Evolutionary conservation across 2,329 filamentous ascomycete genomes (phyloP).

Genomic region (Fusarium annulatum): DNA sequence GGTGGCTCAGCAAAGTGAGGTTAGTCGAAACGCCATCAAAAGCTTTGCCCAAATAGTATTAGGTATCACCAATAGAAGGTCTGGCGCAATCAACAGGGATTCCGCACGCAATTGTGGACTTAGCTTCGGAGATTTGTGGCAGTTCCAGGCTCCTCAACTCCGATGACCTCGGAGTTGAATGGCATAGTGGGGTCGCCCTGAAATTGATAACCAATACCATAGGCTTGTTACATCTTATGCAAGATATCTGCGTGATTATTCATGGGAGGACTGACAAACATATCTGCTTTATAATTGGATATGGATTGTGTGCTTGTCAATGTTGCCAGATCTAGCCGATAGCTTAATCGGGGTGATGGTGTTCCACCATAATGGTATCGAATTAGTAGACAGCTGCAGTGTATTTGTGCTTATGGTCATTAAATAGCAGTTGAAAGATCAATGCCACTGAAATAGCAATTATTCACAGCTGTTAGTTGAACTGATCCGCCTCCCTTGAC

Average conservation of each 20-base stretch:
- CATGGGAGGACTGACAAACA: background rate
- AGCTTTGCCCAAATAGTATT: background rate
- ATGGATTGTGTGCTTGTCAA: background rate
- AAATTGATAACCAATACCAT: background rate
- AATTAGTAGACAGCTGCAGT: background rate
- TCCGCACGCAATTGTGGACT: background rate
- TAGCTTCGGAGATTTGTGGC: background rate
- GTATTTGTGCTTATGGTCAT: rapidly evolving
- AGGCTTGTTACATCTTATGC: background rate
- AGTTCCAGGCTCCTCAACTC: background rate
- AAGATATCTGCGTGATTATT: background rate
- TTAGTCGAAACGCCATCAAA: background rate
- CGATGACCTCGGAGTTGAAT: background rate
- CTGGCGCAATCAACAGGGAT: background rate
- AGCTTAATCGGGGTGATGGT: background rate
- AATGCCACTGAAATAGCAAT: rapidly evolving
- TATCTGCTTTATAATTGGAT: background rate
- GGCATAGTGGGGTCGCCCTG: background rate
- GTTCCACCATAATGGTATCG: background rate
- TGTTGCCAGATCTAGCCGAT: background rate
- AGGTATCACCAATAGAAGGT: background rate
- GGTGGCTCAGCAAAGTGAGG: background rate
- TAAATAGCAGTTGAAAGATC: background rate
- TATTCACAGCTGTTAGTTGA: rapidly evolving
- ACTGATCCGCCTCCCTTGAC: background rate